phyloP scores from a whole-genome alignment of 495 filamentous ascomycete genomes.

The Podospora conica region DNA sequence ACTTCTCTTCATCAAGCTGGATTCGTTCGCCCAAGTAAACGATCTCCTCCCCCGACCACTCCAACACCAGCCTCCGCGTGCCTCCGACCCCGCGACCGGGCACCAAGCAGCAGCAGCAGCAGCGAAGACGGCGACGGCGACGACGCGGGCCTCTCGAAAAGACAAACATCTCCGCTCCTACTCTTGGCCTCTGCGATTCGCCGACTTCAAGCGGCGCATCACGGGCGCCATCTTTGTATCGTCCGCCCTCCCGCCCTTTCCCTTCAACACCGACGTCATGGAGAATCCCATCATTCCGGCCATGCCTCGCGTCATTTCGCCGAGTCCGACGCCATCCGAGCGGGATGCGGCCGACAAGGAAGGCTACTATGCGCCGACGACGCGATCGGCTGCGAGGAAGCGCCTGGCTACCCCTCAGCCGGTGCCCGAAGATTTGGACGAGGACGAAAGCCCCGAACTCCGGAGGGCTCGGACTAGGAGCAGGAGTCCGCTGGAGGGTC shows the following conservation, averaged over 20 bases:
- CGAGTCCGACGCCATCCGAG: slow-evolving; percentile 61
- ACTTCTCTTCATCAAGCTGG: slow-evolving; percentile 34
- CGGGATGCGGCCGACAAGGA: slow-evolving; percentile 39
- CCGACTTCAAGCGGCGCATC: slow-evolving; percentile 42
- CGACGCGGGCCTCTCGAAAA: slow-evolving; percentile 41
- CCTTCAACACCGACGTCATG: slow-evolving; percentile 36
- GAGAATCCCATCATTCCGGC: slow-evolving; percentile 45
- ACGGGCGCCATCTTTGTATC: slow-evolving; percentile 43
- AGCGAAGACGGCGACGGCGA: not conserved
- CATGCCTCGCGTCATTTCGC: slow-evolving; percentile 66
- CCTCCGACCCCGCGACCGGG: not conserved
- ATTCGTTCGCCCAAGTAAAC: slow-evolving; percentile 23
- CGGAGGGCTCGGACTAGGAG: slow-evolving; percentile 44
- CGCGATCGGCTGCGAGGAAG: slow-evolving; percentile 56
- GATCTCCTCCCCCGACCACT: slow-evolving; percentile 18
- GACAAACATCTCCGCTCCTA: slow-evolving; percentile 41
- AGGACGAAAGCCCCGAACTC: slow-evolving; percentile 34
- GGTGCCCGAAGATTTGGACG: slow-evolving; percentile 35
- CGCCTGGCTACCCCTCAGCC: slow-evolving; percentile 37
- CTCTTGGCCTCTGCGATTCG: slow-evolving; percentile 40
- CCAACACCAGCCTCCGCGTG: slow-evolving; percentile 19
- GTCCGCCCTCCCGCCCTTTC: slow-evolving; percentile 43
- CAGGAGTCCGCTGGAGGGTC: slow-evolving; percentile 45
- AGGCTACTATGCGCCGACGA: slow-evolving; percentile 56
- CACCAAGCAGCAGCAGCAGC: not conserved